Evolutionary conservation across 2,329 filamentous ascomycete genomes (phyloP), one percentile per base, ranked within the genome.

Genomic region (Parascedosporium putredinis): DNA sequence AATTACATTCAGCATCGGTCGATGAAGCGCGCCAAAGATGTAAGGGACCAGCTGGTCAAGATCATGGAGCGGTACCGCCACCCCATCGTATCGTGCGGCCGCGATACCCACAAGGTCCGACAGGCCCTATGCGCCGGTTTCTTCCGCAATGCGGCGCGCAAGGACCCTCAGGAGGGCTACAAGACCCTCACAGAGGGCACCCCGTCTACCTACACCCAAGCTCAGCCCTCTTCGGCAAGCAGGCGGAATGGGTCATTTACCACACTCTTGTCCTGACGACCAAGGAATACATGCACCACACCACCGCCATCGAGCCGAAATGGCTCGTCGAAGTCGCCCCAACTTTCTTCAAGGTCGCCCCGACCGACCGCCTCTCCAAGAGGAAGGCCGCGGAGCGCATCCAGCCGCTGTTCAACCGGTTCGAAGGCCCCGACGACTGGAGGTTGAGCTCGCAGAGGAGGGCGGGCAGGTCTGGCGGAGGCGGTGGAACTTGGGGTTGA

Each of bases 281-380:
- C 22, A 91, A 95, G 70, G 93, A 98, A 69, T 98, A 97, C 67
- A 97, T 98, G 93, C 90, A 95, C 61, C 87, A 81, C 62, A 93
- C 89, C 12, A 95, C 88, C 3, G 79, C 79, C 3, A 97, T 98
- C 59, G 93, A 98, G 68, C 91, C 93, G 7, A 95, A 95, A 61
- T 85, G 81, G 81, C 77, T 98, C 20, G 89, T 97, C 1, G 90
- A 96, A 60, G 91, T 90, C 10, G 93, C 94, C n/a, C 93, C 94
- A 8, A 96, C 89, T 0, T 98, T 97, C 72, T 98, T 97, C 81
- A 95, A 95, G 76, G 88, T 97, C 4, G 91, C 93, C 16, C 83
- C 87, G 1, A 91, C 85, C 31, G 88, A 96, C 62, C 75, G 80
- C 50, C 67, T 98, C 60, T 91, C 85, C 55, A 96, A 95, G 76